Percentiles rank a stretch among this genome's conserved stretches.
These are phyloP conservation scores for Trametes gibbosa DNA, from an alignment of 768 basidiomycete genomes.

Conservation along the genomic window DNA sequence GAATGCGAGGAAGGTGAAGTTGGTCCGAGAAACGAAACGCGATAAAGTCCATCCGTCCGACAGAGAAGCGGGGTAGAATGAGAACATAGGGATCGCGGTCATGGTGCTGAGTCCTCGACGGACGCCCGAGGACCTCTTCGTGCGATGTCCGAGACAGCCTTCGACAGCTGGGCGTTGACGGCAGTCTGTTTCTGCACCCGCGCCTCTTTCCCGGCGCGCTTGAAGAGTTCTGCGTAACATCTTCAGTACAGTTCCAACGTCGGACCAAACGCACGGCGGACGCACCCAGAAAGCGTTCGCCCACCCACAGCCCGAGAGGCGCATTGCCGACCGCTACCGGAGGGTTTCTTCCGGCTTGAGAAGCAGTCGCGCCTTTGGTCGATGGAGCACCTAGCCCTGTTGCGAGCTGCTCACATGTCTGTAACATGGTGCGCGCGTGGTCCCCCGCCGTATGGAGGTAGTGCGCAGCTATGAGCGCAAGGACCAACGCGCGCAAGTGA, in stretches of 20 bases:
- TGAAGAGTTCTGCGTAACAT: slow-evolving; percentile 49
- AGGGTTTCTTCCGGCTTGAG: slow-evolving; percentile 7
- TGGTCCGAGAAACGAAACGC: too few relatives aligned
- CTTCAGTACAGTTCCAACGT: background rate
- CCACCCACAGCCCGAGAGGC: slow-evolving; percentile 67
- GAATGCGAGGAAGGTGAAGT: background rate
- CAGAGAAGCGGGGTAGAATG: background rate
- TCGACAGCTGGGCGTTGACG: slow-evolving; percentile 37
- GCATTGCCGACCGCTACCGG: slow-evolving; percentile 50
- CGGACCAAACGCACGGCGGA: slow-evolving; percentile 4
- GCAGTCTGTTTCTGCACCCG: slow-evolving; percentile 45
- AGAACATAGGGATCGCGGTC: background rate
- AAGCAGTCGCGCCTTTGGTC: slow-evolving; percentile 16
- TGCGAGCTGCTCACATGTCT: slow-evolving; percentile 66
- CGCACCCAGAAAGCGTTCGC: slow-evolving; percentile 65
- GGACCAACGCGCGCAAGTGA: slow-evolving; percentile 65
- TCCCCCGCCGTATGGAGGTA: slow-evolving; percentile 68
- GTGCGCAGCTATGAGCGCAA: slow-evolving; percentile 66
- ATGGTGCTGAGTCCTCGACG: background rate
- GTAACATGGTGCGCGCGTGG: slow-evolving; percentile 66
- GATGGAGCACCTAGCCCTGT: slow-evolving; percentile 61
- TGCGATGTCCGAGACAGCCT: slow-evolving; percentile 21
- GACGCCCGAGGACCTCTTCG: background rate
- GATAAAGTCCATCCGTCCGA: background rate
- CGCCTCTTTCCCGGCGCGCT: slow-evolving; percentile 50